phyloP scores from a whole-genome alignment of 2,329 filamentous ascomycete species.

The Fusarium floridanum region DNA sequence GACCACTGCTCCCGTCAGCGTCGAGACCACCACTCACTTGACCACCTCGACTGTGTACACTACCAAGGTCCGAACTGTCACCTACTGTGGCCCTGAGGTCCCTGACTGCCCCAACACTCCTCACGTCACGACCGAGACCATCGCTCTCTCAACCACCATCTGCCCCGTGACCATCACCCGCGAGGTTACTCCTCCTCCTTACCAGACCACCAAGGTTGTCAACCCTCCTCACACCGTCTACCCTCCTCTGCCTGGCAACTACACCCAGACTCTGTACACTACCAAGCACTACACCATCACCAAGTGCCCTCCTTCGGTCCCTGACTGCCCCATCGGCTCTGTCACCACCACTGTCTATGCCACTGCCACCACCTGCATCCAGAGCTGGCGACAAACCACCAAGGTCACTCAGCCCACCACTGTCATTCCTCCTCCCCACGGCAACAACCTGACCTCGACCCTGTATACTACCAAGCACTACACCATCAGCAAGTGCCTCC shows the following conservation, averaged over 20 bases:
- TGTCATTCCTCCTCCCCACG: constrained; percentile 8
- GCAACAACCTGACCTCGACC: constrained; percentile 28
- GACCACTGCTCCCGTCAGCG: not conserved
- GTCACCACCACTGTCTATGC: constrained; percentile 6
- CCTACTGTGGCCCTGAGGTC: constrained; percentile 17
- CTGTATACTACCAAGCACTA: constrained; percentile 23
- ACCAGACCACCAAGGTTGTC: not conserved
- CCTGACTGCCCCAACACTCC: constrained; percentile 25
- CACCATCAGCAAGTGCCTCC: not conserved
- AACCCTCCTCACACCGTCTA: constrained; percentile 1
- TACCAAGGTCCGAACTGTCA: constrained; percentile 30
- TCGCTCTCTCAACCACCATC: constrained; percentile 20
- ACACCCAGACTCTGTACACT: constrained; percentile 18
- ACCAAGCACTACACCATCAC: constrained; percentile 23
- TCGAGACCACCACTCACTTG: constrained; percentile 42
- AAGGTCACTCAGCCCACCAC: constrained; percentile 5
- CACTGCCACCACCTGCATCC: constrained; percentile 5
- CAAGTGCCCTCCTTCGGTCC: constrained; percentile 3
- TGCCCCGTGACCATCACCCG: constrained; percentile 36
- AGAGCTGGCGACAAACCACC: not conserved
- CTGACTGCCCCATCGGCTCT: constrained; percentile 7
- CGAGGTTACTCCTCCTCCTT: constrained; percentile 10
- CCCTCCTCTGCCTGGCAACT: not conserved
- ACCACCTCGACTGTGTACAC: constrained; percentile 26
- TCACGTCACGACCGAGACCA: constrained; percentile 28